phyloP scores from a whole-genome alignment of 768 basidiomycete species.

The Suillus discolor region DNA sequence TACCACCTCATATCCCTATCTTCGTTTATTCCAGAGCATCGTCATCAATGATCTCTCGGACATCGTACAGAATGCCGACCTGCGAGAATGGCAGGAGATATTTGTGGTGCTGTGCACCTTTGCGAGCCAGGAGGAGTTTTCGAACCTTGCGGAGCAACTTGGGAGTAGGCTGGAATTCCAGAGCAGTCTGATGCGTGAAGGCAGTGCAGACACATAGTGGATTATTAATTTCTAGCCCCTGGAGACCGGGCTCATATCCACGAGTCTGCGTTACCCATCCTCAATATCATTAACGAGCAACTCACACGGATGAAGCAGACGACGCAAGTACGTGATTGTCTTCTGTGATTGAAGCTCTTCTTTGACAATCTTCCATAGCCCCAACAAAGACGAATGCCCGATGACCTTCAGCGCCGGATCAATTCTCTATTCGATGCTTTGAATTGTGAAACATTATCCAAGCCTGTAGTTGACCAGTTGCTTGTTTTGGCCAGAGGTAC shows the following conservation, averaged over 20 bases:
- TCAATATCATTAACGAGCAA: slow-evolving; percentile 62
- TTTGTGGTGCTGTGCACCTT: slow-evolving; percentile 97
- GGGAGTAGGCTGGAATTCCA: slow-evolving; percentile 90
- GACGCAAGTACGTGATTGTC: slow-evolving; percentile 59
- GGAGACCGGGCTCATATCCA: slow-evolving; percentile 95
- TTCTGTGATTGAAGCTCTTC: background rate
- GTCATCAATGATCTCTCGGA: slow-evolving; percentile 91
- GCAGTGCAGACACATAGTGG: slow-evolving; percentile 24
- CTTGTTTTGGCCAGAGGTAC: slow-evolving; percentile 72
- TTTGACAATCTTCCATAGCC: slow-evolving; percentile 46
- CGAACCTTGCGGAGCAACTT: slow-evolving; percentile 84
- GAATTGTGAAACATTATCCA: slow-evolving; percentile 86
- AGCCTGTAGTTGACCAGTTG: slow-evolving; percentile 70
- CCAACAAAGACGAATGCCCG: slow-evolving; percentile 80
- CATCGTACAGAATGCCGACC: slow-evolving; percentile 94
- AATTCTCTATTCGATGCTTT: slow-evolving; percentile 89
- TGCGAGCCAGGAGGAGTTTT: slow-evolving; percentile 82
- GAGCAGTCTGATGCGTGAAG: slow-evolving; percentile 56
- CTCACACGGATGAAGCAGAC: slow-evolving; percentile 70
- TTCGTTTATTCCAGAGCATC: slow-evolving; percentile 93
- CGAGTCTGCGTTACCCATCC: slow-evolving; percentile 64
- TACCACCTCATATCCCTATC: slow-evolving; percentile 76
- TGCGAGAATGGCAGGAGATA: slow-evolving; percentile 94
- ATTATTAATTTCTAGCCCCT: slow-evolving; percentile 54
- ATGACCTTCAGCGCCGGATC: slow-evolving; percentile 85